Evolutionary conservation across 768 basidiomycete species (phyloP), one percentile per base, ranked within the genome.

Genomic region (Erythrobasidium yunnanense): DNA sequence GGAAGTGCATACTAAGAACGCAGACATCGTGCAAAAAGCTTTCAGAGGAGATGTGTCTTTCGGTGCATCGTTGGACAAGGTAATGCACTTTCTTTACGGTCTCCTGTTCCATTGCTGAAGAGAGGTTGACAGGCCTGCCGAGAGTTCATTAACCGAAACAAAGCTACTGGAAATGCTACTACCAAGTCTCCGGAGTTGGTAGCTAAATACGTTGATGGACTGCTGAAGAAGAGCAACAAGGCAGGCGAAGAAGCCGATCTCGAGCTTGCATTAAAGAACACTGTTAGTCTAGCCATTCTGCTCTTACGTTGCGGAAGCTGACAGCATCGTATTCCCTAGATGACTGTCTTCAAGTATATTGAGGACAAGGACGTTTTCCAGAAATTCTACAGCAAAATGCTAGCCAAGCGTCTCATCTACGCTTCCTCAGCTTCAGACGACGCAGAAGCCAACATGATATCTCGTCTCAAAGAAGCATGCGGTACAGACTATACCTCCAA

Each of bases 301-400:
- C 22, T 29, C 20, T 29, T 38, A 17, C 25, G 13, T 45, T 0
- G 18, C 23, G 23, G 60, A 66, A 0, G 50, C 13, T 33, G 18
- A 25, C 17, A 23, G 23, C 23, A 29, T 29, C 20, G 22, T 18
- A 6, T 20, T 33, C 34, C 15, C 1, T 73, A 97, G 93, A 95
- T 96, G 91, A 81, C 88, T 15, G 79, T 97, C 53, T 95, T 99
- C 87, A 91, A 91, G 76, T 97, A 95, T 77, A 87, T 96, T 72
- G 90, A 92, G 75, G 92, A 97, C 80, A 95, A 95, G 79, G 93
- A 99, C 70, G 89, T 97, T 13, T 99, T 96, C 84, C 91, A 93
- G 74, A 87, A 87, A 18, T 97, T 93, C 81, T 97, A 99, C 78
- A 87, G 87, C 17, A 93, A 89, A 69, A 92, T 89, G 76, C 78